Base-by-base conservation (phyloP, 2,329 filamentous ascomycete species). In the Gaeumannomyces sp. region DNA sequence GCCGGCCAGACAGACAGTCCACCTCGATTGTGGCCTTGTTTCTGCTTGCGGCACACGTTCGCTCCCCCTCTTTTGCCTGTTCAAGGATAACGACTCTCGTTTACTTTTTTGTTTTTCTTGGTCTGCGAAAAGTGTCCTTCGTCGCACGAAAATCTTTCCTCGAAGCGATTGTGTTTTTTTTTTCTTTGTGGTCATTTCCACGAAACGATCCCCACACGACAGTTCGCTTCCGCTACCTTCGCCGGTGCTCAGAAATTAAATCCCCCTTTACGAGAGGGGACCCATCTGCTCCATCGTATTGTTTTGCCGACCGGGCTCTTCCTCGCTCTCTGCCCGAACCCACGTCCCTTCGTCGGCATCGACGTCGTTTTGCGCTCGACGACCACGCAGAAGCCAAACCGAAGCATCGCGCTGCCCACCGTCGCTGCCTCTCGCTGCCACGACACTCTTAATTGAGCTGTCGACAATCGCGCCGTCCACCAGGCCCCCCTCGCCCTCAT, bases 381-480 rank as follows among this genome's bases (percentile, higher is more conserved):
- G 45, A 53, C 22, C 22, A 53, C 45, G 45, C 7, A 53, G 8
- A n/a, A 53, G 45, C 4, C 45, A n/a, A n/a, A 53, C n/a, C 45
- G 22, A 22, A 53, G 45, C 45, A 53, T 25, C 45, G 45, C 45
- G 45, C 22, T n/a, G 45, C 45, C 25, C 22, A 53, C 22, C n/a
- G 45, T 35, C 27, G 61, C 45, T 7, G 14, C 4, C 16, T 31
- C 22, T n/a, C 38, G 27, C 11, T 56, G 50, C 53, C 61, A 53
- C 45, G 38, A 56, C 61, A 56, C 61, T 62, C 61, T 62, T 62
- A 33, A 62, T 25, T 62, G 61, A 62, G 61, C 61, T 62, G 25
- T 62, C 61, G 61, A 62, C 16, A 62, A 53, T 33, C 25, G 25
- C 28, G 22, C 33, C 29, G 53, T 38, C 35, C 14, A 27, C 27